Base-by-base conservation (phyloP, 257 asterid species). In the Fraxinus pennsylvanica region DNA sequence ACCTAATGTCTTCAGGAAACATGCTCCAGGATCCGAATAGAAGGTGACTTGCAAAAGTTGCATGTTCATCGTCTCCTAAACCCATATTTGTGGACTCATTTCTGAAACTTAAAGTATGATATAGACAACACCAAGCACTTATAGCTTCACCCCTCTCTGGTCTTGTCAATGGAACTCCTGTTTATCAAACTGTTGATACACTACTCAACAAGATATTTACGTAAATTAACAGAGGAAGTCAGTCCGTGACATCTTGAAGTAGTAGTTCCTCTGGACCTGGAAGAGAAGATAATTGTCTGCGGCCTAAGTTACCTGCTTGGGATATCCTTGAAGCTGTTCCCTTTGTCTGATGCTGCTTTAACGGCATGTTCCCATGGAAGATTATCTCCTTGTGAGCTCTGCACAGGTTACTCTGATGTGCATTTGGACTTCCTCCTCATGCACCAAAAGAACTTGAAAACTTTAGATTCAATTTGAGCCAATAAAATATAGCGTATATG, bases 301-400 rank as follows among this genome's bases (percentile, higher is more conserved):
- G 93, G 90, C 97, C 98, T 41, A 91, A 87, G 43, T 81, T 95
- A 72, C 97, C 98, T 27, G 99, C 99, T 84, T 95, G 99, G 99
- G 97, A 95, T 83, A 87, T 95, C 72, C 99, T 95, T 12, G 98
- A 95, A 90, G 99, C 99, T 15, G 97, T 95, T 71, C 98, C 98
- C 41, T 93, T 95, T 61, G 99, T 93, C 90, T 45, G 97, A 93
- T 86, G 99, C 99, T 80, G 98, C 99, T 81, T 84, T 95, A 50
- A 89, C 97, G 0, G 97, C 97, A 4, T 95, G 99, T 76, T 94
- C 98, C 39, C 97, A 95, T 83, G 97, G 94, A 70, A 90, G 82
- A 79, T 82, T 95, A 78, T 91, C 99, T 41, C 98, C 99, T 70
- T 94, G 99, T 66, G 99, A 93, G 86, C 89, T 95, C 74, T 95